These are phyloP conservation scores for Pilaira anomala DNA, from an alignment of 192 early-diverging fungal genomes.

Conservation along the genomic window DNA sequence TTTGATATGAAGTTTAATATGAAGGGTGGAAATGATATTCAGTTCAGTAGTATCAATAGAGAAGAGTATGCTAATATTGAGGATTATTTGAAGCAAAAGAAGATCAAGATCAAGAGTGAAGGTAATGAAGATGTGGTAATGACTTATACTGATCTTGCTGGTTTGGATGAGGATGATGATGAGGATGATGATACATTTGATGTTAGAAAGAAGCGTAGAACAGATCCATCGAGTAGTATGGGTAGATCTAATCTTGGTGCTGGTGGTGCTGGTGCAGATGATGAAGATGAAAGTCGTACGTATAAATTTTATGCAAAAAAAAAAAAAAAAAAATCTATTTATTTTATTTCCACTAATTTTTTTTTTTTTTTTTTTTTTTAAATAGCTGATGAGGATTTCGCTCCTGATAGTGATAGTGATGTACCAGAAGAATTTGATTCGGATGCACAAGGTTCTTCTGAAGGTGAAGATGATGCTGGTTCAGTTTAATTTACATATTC, in stretches of 20 bases:
- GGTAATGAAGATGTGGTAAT: conserved; percentile 48
- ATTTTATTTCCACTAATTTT: too few species aligned
- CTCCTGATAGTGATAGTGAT: conserved; percentile 69
- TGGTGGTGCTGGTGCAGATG: conserved; percentile 46
- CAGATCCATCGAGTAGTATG: neutral
- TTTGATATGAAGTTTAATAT: conserved; percentile 95
- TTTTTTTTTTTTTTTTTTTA: conserved; percentile 16
- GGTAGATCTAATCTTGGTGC: conserved; percentile 16
- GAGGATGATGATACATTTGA: conserved; percentile 37
- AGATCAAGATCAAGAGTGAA: conserved; percentile 78
- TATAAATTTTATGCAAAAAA: neutral
- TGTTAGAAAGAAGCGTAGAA: conserved; percentile 38
- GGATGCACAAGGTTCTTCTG: conserved; percentile 48
- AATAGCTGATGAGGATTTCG: conserved; percentile 88
- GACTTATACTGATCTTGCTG: conserved; percentile 38
- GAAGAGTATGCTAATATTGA: conserved; percentile 86
- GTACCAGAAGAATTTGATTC: conserved; percentile 78
- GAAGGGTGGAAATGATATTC: conserved; percentile 71
- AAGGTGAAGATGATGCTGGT: conserved; percentile 22
- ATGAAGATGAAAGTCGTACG: conserved; percentile 67
- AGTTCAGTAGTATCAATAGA: conserved; percentile 85
- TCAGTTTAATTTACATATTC: conserved; percentile 2
- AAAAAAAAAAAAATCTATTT: neutral
- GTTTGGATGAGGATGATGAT: conserved; percentile 52
- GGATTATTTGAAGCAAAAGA: conserved; percentile 77